Evolutionary conservation across 805 yeast species (phyloP).

Genomic region (Schwanniomyces yamadae): DNA sequence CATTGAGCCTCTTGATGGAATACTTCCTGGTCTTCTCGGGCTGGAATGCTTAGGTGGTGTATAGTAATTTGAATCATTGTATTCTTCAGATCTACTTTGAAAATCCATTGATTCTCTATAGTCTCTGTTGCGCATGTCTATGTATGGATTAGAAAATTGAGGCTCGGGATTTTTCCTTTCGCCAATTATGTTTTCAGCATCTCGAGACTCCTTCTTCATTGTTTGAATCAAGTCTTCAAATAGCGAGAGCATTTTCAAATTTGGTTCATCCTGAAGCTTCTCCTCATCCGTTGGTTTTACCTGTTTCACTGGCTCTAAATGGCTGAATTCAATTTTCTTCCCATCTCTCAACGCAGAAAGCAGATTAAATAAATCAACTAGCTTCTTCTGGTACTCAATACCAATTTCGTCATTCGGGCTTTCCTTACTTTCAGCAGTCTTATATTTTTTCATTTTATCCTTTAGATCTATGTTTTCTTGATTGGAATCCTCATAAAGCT

Average conservation of each 20-base stretch:
- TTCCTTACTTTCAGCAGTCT: neutral
- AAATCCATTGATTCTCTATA: too few relatives aligned
- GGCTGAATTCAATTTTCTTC: neutral
- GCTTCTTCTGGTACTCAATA: neutral
- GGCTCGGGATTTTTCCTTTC: too few relatives aligned
- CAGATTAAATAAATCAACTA: conserved; percentile 3
- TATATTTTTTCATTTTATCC: neutral
- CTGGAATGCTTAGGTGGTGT: neutral
- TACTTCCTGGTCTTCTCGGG: neutral
- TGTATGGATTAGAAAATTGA: too few relatives aligned
- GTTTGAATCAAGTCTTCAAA: conserved; percentile 8
- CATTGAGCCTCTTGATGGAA: too few relatives aligned
- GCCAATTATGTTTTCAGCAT: neutral
- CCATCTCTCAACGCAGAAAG: conserved; percentile 2
- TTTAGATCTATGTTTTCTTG: conserved; percentile 1
- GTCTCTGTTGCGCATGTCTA: too few relatives aligned
- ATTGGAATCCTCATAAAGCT: conserved; percentile 21
- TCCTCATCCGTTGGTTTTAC: neutral
- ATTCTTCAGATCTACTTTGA: too few relatives aligned
- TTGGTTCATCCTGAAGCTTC: too few relatives aligned
- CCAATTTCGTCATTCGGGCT: neutral
- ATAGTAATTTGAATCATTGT: neutral
- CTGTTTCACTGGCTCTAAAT: neutral
- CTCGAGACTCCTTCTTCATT: conserved; percentile 2
- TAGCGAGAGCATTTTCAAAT: conserved; percentile 3